These are phyloP conservation scores for Staphylotrichum longicolle DNA, from an alignment of 495 filamentous ascomycete species.

Conservation along the genomic window DNA sequence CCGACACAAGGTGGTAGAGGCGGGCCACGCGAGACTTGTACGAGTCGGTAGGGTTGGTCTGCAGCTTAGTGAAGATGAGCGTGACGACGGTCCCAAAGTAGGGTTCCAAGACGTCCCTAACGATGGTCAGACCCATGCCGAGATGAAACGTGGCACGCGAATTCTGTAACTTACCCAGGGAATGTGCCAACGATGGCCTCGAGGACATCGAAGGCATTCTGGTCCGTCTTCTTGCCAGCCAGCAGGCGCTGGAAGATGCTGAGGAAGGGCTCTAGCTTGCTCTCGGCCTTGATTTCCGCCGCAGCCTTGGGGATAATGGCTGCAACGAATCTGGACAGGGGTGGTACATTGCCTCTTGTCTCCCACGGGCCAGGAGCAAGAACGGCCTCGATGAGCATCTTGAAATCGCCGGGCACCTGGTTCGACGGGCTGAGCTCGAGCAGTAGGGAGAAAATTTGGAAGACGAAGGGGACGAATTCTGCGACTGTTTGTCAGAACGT, in stretches of 20 bases:
- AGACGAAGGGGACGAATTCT: slow-evolving; percentile 97
- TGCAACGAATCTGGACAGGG: slow-evolving; percentile 77
- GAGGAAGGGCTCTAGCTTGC: slow-evolving; percentile 73
- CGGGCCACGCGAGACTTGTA: slow-evolving; percentile 80
- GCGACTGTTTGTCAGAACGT: slow-evolving; percentile 20
- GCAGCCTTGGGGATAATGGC: slow-evolving; percentile 77
- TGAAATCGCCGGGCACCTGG: slow-evolving; percentile 71
- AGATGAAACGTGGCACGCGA: background rate
- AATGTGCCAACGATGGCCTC: slow-evolving; percentile 73
- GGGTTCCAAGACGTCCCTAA: slow-evolving; percentile 60
- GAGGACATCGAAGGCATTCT: slow-evolving; percentile 82
- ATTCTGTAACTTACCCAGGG: slow-evolving; percentile 54
- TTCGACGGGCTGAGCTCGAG: slow-evolving; percentile 77
- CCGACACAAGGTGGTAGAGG: slow-evolving; percentile 88
- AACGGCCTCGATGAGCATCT: slow-evolving; percentile 68
- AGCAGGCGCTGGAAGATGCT: slow-evolving; percentile 91
- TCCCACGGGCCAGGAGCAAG: slow-evolving; percentile 81
- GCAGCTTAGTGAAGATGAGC: slow-evolving; percentile 78
- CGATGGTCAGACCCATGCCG: slow-evolving; percentile 28
- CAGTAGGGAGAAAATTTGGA: slow-evolving; percentile 89
- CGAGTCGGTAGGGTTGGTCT: slow-evolving; percentile 70
- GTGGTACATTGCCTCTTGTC: slow-evolving; percentile 86
- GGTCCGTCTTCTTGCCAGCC: slow-evolving; percentile 68
- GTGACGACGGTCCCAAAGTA: slow-evolving; percentile 79
- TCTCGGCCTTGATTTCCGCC: slow-evolving; percentile 64